Evolutionary conservation across 495 filamentous ascomycete genomes (phyloP), one percentile per base, ranked within the genome.

Genomic region (Aspergillus sclerotiicarbonarius): DNA sequence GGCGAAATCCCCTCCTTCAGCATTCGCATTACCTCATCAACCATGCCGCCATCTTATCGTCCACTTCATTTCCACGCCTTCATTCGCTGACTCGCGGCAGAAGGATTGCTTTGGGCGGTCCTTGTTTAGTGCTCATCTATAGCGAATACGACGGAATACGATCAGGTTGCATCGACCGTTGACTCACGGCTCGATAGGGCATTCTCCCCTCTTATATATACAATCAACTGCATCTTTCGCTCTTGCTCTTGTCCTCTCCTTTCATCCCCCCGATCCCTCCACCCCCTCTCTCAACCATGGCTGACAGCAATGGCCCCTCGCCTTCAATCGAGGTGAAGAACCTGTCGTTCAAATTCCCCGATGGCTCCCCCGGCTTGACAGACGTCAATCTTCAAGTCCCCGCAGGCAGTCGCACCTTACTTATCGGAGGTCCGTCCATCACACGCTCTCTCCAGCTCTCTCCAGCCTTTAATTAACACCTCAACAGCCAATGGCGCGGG

Each of bases 271-370:
- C n/a, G 35, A 48, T 30, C 44, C 48, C 20, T 19, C 47, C 18
- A 41, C 31, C 16, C 49, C 29, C 2, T 12, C 57, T 48, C 31
- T 25, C 5, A 25, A 51, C 50, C 25, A 71, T 71, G 64, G 49
- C 67, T 19, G 44, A 65, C 41, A 49, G 57, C 44, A 50, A 39
- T 21, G 48, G 46, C 21, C 59, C 47, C 19, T 52, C 66, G 7
- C 84, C 85, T 6, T 80, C 81, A 12, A 88, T 98, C 72, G 64
- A 80, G 53, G 88, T 93, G 60, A 80, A 77, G 19, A 71, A 85
- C 75, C 86, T 99, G 49, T 92, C 84, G 61, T 99, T 96, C 81
- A 85, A 83, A 57, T 97, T 98, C 79, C 87, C 87, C 16, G 89
- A 96, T 78, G 83, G 85, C 65, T 84, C 84, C 16, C 79, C 78